Evolutionary conservation across 1,284 basidiomycete species (phyloP), one percentile per base, ranked within the genome.

Genomic region (Pseudozyma pruni): DNA sequence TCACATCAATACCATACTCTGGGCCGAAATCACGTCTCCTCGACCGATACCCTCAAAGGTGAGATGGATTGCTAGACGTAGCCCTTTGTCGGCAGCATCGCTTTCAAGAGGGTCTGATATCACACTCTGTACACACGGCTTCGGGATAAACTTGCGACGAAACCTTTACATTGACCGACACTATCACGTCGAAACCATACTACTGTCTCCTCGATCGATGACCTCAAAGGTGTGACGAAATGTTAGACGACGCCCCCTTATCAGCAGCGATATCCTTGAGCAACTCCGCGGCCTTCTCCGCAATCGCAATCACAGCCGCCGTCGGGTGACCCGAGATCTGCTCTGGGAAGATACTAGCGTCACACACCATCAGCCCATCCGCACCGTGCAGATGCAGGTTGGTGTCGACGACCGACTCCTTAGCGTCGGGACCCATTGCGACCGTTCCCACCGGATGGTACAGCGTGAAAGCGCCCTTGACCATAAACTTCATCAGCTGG

Each of bases 391-490:
- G 63, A 34, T 63, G 62, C 33, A 78, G 35, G 11, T 53, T 34
- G n/a, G 54, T 59, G 23, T 76, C 74, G 22, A 78, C 61, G 20
- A 72, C 71, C n/a, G 59, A 48, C 16, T 74, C 62, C 9, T 19
- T 17, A 0, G 53, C 53, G 35, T 51, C 48, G 5, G 66, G 60
- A 8, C 57, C 58, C 64, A 68, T 70, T 59, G 69, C 68, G 44
- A 57, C 53, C 23, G 87, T 88, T 40, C 86, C 85, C 19, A 86
- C 79, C 0, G 87, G 87, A 71, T 88, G 87, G 70, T 86, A 88
- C 33, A 90, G 76, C 7, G 88, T 89, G 71, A 88, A 86, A 3
- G 86, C 80, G 16, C 87, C 84, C 29, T 84, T 80, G 48, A 84
- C 81, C 11, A 90, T 80, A 32, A 77, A 78, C 25, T 74, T 69